Base-by-base conservation (phyloP, 441 rosid genomes). In the Isatis lusitanica region DNA sequence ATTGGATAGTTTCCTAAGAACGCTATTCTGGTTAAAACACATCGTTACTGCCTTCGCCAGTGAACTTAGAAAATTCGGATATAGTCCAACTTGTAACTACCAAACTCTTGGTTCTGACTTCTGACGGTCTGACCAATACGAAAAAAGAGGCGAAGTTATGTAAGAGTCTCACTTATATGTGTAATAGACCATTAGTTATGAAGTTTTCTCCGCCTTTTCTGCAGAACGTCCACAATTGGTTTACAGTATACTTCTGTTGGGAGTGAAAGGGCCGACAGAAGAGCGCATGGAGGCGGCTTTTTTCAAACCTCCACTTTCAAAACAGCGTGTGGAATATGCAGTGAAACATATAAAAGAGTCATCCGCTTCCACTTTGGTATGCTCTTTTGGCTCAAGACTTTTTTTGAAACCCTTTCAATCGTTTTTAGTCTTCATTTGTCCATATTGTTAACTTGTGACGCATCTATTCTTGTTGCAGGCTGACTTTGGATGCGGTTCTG, bases 401-500 rank as follows among this genome's bases (percentile, higher is more conserved):
- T 16, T 70, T 47, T 18, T 50, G 38, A 13, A 47, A n/a, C 51
- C 17, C 44, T 1, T 58, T 13, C 3, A 9, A 3, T n/a, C 10
- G 12, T 28, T 15, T 26, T 17, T 3, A 51, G 40, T 64, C 50
- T 64, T 66, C 17, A 73, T 36, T 73, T 64, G 52, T 47, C 47
- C 57, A 33, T 18, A 24, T 21, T 64, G 46, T 31, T 30, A 40
- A 40, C 30, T 31, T 72, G 5, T 63, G 30, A 63, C n/a, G 17
- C 63, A 62, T 63, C 30, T 15, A 9, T 38, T 28, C n/a, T 61
- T n/a, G 36, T 65, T 71, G 73, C 79, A 94, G 98, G 87, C 84
- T 81, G 98, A 94, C 78, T 90, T 90, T 82, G 98, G 98, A 42
- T 94, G 97, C 65, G 97, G 97, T 68, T 86, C 98, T 43, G 98